These are phyloP conservation scores for Mycena capillaripes DNA, from an alignment of 768 basidiomycete genomes.

Conservation along the genomic window DNA sequence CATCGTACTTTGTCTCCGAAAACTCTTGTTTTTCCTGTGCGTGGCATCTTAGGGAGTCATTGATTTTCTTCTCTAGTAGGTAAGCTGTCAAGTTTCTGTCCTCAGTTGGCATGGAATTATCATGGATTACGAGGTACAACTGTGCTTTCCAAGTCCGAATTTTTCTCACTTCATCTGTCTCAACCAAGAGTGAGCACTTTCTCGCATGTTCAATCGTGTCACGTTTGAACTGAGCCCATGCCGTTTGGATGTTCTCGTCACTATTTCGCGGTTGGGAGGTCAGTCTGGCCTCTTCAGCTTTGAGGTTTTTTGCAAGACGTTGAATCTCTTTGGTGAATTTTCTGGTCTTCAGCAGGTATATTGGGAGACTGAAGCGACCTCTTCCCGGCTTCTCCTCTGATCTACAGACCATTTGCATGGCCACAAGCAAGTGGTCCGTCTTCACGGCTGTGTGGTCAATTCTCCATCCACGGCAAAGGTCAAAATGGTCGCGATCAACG, in stretches of 20 bases:
- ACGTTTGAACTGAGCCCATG: constrained; percentile 12
- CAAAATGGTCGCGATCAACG: neutral
- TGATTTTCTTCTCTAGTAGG: constrained; percentile 8
- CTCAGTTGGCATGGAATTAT: neutral
- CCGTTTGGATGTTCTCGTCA: constrained; percentile 1
- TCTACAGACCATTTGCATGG: constrained; percentile 9
- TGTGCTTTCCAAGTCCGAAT: constrained; percentile 5
- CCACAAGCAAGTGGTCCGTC: constrained; percentile 27
- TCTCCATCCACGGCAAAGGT: constrained; percentile 10
- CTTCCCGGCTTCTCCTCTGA: constrained; percentile 5
- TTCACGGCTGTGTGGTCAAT: constrained; percentile 8
- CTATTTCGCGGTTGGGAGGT: neutral
- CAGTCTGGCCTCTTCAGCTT: neutral
- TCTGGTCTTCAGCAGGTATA: constrained; percentile 17
- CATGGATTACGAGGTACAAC: constrained; percentile 11
- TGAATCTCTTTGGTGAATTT: constrained; percentile 7
- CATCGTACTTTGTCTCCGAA: neutral
- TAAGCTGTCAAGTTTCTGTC: neutral
- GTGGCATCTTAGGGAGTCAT: neutral
- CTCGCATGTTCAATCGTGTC: constrained; percentile 1
- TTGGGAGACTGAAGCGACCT: constrained; percentile 20
- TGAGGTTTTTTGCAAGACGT: neutral
- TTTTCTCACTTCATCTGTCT: neutral
- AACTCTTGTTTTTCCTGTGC: constrained; percentile 13
- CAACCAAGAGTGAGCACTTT: neutral